These are phyloP conservation scores for Chrysophaeum taylorii DNA, from an alignment of 352 stramenopile genomes.

Conservation along the genomic window DNA sequence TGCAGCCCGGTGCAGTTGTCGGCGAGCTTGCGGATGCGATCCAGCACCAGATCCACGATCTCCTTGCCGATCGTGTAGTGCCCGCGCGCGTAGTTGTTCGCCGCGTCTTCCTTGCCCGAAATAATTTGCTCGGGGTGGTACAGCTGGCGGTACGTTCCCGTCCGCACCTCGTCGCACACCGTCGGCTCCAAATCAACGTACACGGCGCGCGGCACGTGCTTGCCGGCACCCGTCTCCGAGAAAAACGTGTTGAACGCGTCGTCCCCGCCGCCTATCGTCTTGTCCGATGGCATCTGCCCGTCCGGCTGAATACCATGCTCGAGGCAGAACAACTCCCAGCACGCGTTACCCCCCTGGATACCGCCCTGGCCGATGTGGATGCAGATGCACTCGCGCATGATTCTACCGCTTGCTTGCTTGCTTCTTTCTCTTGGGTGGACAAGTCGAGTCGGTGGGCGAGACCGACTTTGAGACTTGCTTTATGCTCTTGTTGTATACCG, in stretches of 20 bases:
- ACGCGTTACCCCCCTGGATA: constrained; percentile 69
- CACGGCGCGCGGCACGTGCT: constrained; percentile 92
- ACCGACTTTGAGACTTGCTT: no score
- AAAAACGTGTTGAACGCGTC: constrained; percentile 97
- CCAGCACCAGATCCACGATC: constrained; percentile 88
- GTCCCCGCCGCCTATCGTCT: constrained; percentile 78
- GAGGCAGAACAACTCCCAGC: constrained; percentile 82
- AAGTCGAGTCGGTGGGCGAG: no score
- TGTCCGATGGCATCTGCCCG: constrained; percentile 78
- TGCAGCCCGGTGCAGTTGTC: constrained; percentile 92
- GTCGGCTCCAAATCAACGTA: constrained; percentile 94
- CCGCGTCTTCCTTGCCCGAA: constrained; percentile 89
- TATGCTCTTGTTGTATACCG: no score
- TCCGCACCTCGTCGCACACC: constrained; percentile 92
- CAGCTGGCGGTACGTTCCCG: constrained; percentile 84
- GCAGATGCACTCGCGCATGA: constrained; percentile 20
- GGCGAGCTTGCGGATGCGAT: constrained; percentile 88
- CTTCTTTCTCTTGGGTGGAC: no score
- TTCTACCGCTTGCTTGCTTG: not conserved
- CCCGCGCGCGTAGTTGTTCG: constrained; percentile 56
- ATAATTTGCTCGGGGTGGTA: constrained; percentile 98
- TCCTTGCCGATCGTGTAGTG: constrained; percentile 80
- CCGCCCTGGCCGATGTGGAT: constrained; percentile 27
- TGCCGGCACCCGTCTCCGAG: constrained; percentile 76
- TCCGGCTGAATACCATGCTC: constrained; percentile 73